Base-by-base conservation (phyloP, 208 protist species). In the Kentomonas sorsogonicus region DNA sequence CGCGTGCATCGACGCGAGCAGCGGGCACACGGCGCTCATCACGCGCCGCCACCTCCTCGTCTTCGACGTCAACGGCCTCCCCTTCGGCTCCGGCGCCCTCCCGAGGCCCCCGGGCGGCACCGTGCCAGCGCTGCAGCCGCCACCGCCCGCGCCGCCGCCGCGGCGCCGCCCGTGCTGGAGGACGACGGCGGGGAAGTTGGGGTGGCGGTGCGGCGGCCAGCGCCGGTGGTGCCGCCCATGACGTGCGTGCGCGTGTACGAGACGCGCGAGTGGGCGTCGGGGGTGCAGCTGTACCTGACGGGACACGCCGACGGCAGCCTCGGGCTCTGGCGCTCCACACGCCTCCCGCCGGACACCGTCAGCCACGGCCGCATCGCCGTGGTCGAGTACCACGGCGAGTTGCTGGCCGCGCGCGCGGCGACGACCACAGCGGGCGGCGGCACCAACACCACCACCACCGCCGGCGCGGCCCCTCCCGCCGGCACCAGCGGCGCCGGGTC, bases 291-390 rank as follows among this genome's bases (percentile, higher is more conserved):
- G 1, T 72, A 80, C 27, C 23, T 94, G 27, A 86, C 82, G 0
- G 88, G 88, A 1, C 88, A 95, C 65, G 34, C 66, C 51, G 88
- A 95, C 40, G 84, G 88, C 46, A 88, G 74, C 48, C 31, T 95
- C 18, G 69, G 68, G 3, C 67, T 91, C 25, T 95, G 88, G 85
- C 82, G 84, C 30, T 72, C 69, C 11, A 79, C 74, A 11, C 82
- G 82, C 1, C 66, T 89, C 7, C 84, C 88, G 38, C 88, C 88
- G 3, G 76, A 79, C 45, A 73, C 74, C 15, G 69, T 91, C 0
- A 29, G 58, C 25, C 80, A 77, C 18, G 83, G 82, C 13, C 56
- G 57, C 20, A 85, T 91, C 22, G 79, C 74, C 6, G 30, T 77
- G 39, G 74, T 94, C 43, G 68, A 88, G 57, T 79, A 75, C 56